Evolutionary conservation across 164 flowering plant genomes (phyloP).

Genomic region (Hamamelis virginiana): DNA sequence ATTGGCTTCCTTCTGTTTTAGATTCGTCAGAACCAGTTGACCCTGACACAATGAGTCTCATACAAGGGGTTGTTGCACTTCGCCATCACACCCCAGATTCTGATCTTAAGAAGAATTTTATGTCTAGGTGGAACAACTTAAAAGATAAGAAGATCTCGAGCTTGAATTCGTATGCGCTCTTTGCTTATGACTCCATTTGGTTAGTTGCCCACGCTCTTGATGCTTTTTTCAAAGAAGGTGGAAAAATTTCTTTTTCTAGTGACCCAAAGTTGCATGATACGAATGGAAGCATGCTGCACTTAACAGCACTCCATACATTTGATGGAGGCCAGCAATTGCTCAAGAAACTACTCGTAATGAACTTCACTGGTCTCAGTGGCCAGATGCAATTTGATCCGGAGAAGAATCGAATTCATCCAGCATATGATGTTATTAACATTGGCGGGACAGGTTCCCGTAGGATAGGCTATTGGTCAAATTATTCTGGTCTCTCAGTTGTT

Average conservation of each 20-base stretch:
- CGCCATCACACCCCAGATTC: slow-evolving; percentile 78
- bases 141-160: slow-evolving; percentile 23
- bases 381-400: slow-evolving; percentile 59
- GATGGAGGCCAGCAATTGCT: slow-evolving; percentile 59
- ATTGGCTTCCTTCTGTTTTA: slow-evolving; percentile 81
- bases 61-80: slow-evolving; percentile 83
- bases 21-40: slow-evolving; percentile 48
- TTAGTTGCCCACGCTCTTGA: slow-evolving; percentile 77
- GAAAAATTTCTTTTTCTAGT: slow-evolving; percentile 50
- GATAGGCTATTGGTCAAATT: slow-evolving; percentile 87
- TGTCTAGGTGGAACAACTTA: slow-evolving; percentile 53
- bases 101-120: slow-evolving; percentile 39
- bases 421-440: slow-evolving; percentile 70
- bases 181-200: slow-evolving; percentile 95
- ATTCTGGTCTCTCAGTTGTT: slow-evolving; percentile 67
- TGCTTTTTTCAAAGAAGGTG: slow-evolving; percentile 51
- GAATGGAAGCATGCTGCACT: slow-evolving; percentile 43
- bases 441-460: slow-evolving; percentile 49
- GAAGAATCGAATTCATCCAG: slow-evolving; percentile 53
- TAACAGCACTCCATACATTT: slow-evolving; percentile 48
- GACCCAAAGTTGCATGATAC: slow-evolving; percentile 50
- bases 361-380: slow-evolving; percentile 75
- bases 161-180: slow-evolving; percentile 63
- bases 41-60: slow-evolving; percentile 39
- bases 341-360: slow-evolving; percentile 36